Conservation (phyloP, 2,329 filamentous ascomycete genomes). For the Diaporthe caulivora region DNA sequence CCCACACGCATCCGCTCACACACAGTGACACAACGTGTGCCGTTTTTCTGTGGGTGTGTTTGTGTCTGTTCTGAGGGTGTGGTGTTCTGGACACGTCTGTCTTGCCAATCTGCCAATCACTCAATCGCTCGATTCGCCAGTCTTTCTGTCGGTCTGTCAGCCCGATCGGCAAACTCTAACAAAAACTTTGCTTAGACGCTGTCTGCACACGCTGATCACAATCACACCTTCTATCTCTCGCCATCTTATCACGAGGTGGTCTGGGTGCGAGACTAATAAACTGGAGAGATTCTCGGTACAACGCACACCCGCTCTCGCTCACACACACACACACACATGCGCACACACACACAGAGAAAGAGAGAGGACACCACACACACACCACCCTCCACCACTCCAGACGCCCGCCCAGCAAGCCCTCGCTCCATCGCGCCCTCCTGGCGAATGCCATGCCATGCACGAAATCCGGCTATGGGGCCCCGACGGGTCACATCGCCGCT, state of each 20-base stretch:
- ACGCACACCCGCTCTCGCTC: no score
- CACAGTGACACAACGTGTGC: neutral
- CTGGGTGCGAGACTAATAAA: slow-evolving; percentile 13
- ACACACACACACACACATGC: no score
- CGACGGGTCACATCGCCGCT: slow-evolving; percentile 29
- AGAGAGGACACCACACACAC: neutral
- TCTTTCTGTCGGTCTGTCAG: slow-evolving; percentile 1
- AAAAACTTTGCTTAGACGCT: slow-evolving; percentile 32
- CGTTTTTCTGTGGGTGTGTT: neutral
- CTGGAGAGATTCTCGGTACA: neutral
- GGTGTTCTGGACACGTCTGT: slow-evolving; percentile 14
- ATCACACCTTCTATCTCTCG: slow-evolving; percentile 19
- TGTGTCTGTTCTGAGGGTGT: neutral
- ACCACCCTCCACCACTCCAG: neutral
- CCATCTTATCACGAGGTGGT: slow-evolving; percentile 28
- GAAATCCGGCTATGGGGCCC: slow-evolving; percentile 30
- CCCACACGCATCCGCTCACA: neutral
- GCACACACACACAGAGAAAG: no score
- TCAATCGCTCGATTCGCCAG: neutral
- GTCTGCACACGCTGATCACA: slow-evolving; percentile 34
- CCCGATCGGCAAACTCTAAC: slow-evolving; percentile 27
- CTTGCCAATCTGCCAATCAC: neutral
- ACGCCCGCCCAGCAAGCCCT: slow-evolving; percentile 7
- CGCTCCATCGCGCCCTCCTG: slow-evolving; percentile 23
- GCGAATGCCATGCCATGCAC: slow-evolving; percentile 31